Evolutionary conservation across 768 basidiomycete genomes (phyloP), one percentile per base, ranked within the genome.

Genomic region (Cubamyces sp.): DNA sequence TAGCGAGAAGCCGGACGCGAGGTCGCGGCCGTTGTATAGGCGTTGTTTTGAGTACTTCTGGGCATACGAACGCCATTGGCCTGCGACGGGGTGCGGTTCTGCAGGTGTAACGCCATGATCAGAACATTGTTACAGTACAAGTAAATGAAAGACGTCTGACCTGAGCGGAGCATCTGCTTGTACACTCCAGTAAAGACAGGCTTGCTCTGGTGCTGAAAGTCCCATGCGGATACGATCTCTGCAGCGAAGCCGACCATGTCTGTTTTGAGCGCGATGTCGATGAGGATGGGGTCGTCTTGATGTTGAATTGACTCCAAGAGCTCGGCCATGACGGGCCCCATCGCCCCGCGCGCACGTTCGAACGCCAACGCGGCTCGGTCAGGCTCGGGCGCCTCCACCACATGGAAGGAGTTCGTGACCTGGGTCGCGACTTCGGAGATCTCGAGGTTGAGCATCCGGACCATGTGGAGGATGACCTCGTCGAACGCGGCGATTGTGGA

Each of bases 241-340:
- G 60, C 68, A 1, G 63, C 65, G 55, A 68, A 68, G 30, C 56
- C 59, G 15, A 66, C 65, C 56, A 68, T 64, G 54, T 64, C 63
- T 5, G 68, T 65, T 57, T 68, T 66, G 43, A 68, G 57, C 19
- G 65, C 68, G 54, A 67, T 64, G 54, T 67, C 62, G 42, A 67
- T 51, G 40, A 64, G 57, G 48, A 67, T 61, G n/a, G 66, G 66
- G 60, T 67, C 66, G 15, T 67, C 66, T 34, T 64, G 55, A 48
- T 67, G 66, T 6, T 67, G 60, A 11, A 64, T 64, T 9, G 64
- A 56, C 61, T 62, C 60, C 12, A 68, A 43, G 12, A 67, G 57
- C 57, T 67, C 66, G 12, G 66, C 66, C 63, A 67, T 67, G 45
- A 64, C 56, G 2, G 66, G 66, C 12, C 66, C 66, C 25, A 67